Evolutionary conservation across 2,329 filamentous ascomycete species (phyloP), one percentile per base, ranked within the genome.

Genomic region (Colletotrichum sp.): DNA sequence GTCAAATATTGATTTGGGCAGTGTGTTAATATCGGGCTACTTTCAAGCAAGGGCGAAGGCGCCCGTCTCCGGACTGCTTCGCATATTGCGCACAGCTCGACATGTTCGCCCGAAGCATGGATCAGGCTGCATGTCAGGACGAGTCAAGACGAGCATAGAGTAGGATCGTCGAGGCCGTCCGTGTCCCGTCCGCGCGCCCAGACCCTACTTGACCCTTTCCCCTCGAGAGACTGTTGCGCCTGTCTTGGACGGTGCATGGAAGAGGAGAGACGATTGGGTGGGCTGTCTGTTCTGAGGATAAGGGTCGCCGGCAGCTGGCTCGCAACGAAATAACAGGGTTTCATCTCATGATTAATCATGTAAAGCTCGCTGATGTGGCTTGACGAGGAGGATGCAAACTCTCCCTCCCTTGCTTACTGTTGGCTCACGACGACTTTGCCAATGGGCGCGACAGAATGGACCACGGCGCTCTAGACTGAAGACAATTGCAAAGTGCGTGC

Each of bases 241-340:
- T 74, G 73, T 75, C 73, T 75, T 68, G 69, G 69, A 72, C 34
- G 36, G 22, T 73, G 43, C 73, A 64, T 64, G 69, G 28, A 56
- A 52, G 61, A 64, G 30, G 32, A 52, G 28, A 68, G 28, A 56
- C 34, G 66, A 32, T 30, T 30, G 58, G 58, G 58, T n/a, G 10
- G 30, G 58, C 16, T 61, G 9, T 48, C 39, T n/a, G 39, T 48
- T 48, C 65, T 66, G 18, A 9, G 39, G 30, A 56, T 34, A 72
- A 22, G 65, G 28, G 30, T 65, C 32, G 25, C 66, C 25, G 52
- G 34, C 67, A 48, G 16, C 34, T 32, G 64, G 73, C 69, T 75
- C 64, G 73, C 70, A 68, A 39, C 34, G 73, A 73, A 75, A 75
- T 75, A 32, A 75, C 64, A 64, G 65, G 70, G 73, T 75, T 73